Evolutionary conservation across 2,329 filamentous ascomycete genomes (phyloP).

Genomic region (Paracoccidioides lutzii): DNA sequence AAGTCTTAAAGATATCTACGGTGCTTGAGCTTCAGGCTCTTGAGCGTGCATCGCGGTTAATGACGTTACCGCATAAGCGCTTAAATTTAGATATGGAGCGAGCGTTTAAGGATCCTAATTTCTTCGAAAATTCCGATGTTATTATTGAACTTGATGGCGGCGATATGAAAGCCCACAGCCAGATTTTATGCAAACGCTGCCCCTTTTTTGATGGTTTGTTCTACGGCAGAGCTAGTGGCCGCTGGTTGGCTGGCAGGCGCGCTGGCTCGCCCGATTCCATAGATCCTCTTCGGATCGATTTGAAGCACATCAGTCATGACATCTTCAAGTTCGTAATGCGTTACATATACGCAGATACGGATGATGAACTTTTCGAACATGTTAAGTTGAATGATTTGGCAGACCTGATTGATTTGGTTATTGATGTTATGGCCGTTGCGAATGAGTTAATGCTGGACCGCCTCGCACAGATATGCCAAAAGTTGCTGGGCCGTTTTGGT

Average conservation of each 20-base stretch:
- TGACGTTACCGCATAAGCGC: slow-evolving; percentile 51
- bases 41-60: slow-evolving; percentile 64
- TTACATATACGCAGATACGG: slow-evolving; percentile 72
- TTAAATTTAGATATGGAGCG: slow-evolving; percentile 57
- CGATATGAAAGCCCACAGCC: slow-evolving; percentile 58
- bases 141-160: slow-evolving; percentile 66
- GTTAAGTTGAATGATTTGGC: slow-evolving; percentile 60
- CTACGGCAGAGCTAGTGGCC: slow-evolving; percentile 69
- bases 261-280: slow-evolving; percentile 25
- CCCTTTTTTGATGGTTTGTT: slow-evolving; percentile 90
- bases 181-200: slow-evolving; percentile 67
- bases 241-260: slow-evolving; percentile 67
- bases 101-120: slow-evolving; percentile 55
- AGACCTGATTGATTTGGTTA: slow-evolving; percentile 73
- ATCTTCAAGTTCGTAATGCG: slow-evolving; percentile 68
- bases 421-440: slow-evolving; percentile 79
- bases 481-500: slow-evolving; percentile 65
- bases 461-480: slow-evolving; percentile 79
- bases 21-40: slow-evolving; percentile 57
- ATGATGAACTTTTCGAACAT: slow-evolving; percentile 67
- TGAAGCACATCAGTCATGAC: slow-evolving; percentile 62
- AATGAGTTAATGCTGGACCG: slow-evolving; percentile 94
- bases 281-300: slow-evolving; percentile 55
- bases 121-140: slow-evolving; percentile 69
- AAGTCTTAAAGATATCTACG: slow-evolving; percentile 76